Conservation (phyloP, 2,329 filamentous ascomycete genomes). For the Phialocephala subalpina region DNA sequence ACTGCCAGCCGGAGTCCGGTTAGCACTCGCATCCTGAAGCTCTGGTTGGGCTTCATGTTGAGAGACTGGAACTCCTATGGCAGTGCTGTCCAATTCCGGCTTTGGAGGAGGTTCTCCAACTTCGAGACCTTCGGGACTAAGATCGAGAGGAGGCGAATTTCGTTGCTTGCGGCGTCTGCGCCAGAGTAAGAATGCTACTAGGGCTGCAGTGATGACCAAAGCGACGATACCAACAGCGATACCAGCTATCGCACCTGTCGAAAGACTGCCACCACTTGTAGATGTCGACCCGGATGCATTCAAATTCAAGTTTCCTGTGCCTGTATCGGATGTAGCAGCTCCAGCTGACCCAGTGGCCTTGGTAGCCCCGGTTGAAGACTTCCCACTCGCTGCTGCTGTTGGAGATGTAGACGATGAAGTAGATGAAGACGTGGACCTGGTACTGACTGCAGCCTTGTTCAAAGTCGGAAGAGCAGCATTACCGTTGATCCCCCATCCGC, state of each 20-base stretch:
- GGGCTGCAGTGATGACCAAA: neutral
- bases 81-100: slow-evolving; percentile 10
- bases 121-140: slow-evolving; percentile 20
- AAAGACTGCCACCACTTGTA: neutral
- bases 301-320: neutral
- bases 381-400: neutral
- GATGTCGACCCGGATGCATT: neutral
- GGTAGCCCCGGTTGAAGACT: neutral
- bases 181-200: slow-evolving; percentile 19
- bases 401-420: neutral
- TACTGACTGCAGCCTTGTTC: slow-evolving; percentile 1
- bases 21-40: slow-evolving; percentile 8
- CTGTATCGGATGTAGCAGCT: neutral
- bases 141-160: slow-evolving; percentile 2
- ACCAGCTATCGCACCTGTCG: slow-evolving; percentile 14
- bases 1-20: neutral
- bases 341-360: neutral
- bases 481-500: slow-evolving; percentile 13
- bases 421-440: slow-evolving; percentile 7
- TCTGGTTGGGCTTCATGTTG: slow-evolving; percentile 1
- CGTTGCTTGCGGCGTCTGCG: neutral
- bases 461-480: slow-evolving; percentile 15
- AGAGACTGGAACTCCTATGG: neutral
- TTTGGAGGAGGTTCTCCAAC: slow-evolving; percentile 11
- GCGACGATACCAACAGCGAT: slow-evolving; percentile 15